phyloP scores from a whole-genome alignment of 805 yeast species.

The Candida cerambycidarum region DNA sequence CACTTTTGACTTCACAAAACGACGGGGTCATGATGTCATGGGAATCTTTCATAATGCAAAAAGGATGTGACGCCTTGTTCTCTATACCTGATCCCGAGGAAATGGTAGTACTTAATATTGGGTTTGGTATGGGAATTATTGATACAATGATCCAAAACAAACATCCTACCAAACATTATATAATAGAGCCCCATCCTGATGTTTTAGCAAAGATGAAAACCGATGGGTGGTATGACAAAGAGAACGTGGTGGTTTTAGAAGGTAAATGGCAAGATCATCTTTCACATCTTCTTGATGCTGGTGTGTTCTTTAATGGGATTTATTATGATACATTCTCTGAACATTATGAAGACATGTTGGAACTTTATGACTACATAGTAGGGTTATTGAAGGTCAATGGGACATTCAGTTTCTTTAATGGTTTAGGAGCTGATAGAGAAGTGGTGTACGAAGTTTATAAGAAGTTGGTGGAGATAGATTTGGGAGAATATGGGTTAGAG shows the following conservation, averaged over 20 bases:
- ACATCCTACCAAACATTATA: slow-evolving; percentile 71
- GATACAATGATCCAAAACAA: slow-evolving; percentile 69
- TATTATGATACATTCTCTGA: slow-evolving; percentile 94
- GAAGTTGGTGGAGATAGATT: slow-evolving; percentile 75
- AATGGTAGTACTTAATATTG: slow-evolving; percentile 71
- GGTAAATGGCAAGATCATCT: slow-evolving; percentile 94
- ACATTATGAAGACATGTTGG: slow-evolving; percentile 85
- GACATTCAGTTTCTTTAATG: slow-evolving; percentile 87
- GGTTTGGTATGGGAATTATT: slow-evolving; percentile 97
- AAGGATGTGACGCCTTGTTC: slow-evolving; percentile 76
- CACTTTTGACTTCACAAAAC: slow-evolving; percentile 68
- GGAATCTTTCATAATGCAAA: slow-evolving; percentile 81
- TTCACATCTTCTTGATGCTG: slow-evolving; percentile 57
- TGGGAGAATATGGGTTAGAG: slow-evolving; percentile 72
- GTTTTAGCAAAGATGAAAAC: slow-evolving; percentile 64
- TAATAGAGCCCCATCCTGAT: slow-evolving; percentile 93
- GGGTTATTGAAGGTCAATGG: slow-evolving; percentile 84
- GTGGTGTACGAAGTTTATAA: slow-evolving; percentile 68
- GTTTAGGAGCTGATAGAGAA: slow-evolving; percentile 52
- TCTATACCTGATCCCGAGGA: slow-evolving; percentile 40
- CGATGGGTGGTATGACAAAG: slow-evolving; percentile 82
- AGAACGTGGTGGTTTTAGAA: slow-evolving; percentile 68
- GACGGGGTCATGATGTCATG: slow-evolving; percentile 99
- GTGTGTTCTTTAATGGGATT: slow-evolving; percentile 81
- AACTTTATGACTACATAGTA: slow-evolving; percentile 75